Base-by-base conservation (phyloP, 73 alveolate species). In the Symbiodinium pilosum region DNA sequence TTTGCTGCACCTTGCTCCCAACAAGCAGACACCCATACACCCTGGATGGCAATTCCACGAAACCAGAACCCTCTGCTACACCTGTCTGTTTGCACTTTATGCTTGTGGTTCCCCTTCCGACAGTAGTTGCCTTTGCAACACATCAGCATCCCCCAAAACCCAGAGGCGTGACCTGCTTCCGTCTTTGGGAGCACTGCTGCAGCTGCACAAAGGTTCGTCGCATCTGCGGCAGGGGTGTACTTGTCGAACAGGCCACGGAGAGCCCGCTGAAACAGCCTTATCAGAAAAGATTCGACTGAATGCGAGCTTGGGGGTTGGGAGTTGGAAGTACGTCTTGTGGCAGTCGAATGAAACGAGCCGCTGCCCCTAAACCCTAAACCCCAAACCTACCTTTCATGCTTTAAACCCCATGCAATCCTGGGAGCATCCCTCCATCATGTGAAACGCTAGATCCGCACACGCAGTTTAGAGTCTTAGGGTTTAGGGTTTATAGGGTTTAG, bases 171-270 rank as follows among this genome's bases (percentile, higher is more conserved):
- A n/a, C 42, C 86, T 39, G 68, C 43, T 41, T 44, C 75, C 2
- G 89, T 69, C 77, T 85, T 69, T 5, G 97, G 97, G 14, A 91
- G 56, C 97, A 42, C 56, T 20, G 81, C 77, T 5, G 68, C 97
- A 16, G 88, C 97, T 9, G 81, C 86, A 18, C 97, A 91, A 32
- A 91, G 97, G 52, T 91, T 91, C 32, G 97, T 91, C 21, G 81
- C 97, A n/a, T 91, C 97, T 26, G 47, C 51, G 32, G 88, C 77
- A 21, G 97, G 97, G 20, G 81, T 43, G 88, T 69, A 69, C 26
- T 69, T 64, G 81, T 91, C 97, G n/a, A 91, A 91, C 9, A 91
- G 88, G 34, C 97, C 97, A 5, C 40, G 38, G 18, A 87, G 97
- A 2, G 97, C 97, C 2, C 39, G 97, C 34, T 1, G 8, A 51